These are phyloP conservation scores for Colletotrichum sp. DNA, from an alignment of 2,329 filamentous ascomycete species.

Conservation along the genomic window DNA sequence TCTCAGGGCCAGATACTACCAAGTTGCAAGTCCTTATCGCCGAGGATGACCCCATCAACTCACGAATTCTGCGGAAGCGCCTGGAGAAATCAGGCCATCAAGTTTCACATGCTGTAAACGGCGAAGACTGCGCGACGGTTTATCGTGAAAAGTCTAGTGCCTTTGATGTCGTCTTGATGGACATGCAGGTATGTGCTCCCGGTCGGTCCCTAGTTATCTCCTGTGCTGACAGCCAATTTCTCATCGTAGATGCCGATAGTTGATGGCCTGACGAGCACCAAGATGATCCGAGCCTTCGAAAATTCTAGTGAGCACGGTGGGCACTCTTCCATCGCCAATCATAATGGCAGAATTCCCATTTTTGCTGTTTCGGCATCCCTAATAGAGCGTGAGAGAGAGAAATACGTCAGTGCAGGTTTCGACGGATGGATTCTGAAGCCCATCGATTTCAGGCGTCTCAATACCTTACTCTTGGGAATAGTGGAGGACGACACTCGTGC, in stretches of 20 bases:
- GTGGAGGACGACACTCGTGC: constrained; percentile 62
- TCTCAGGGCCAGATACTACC: constrained; percentile 23
- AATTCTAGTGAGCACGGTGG: constrained; percentile 49
- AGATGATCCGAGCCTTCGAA: constrained; percentile 81
- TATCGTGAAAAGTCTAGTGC: constrained; percentile 66
- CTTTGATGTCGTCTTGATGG: constrained; percentile 88
- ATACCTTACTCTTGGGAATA: constrained; percentile 73
- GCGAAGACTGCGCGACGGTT: constrained; percentile 79
- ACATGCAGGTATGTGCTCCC: constrained; percentile 75
- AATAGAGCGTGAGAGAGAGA: constrained; percentile 69
- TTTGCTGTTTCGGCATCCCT: constrained; percentile 89
- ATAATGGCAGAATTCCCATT: constrained; percentile 75
- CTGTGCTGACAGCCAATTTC: background rate
- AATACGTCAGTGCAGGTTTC: constrained; percentile 80
- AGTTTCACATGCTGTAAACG: constrained; percentile 78
- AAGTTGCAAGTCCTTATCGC: constrained; percentile 76
- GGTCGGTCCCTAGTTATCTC: background rate
- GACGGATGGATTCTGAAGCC: constrained; percentile 93
- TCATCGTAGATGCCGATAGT: constrained; percentile 83
- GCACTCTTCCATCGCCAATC: constrained; percentile 63
- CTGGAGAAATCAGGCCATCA: constrained; percentile 78
- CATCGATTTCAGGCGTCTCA: constrained; percentile 79
- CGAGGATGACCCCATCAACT: constrained; percentile 89
- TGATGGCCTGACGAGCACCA: constrained; percentile 81
- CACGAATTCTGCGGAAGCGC: constrained; percentile 79